phyloP scores from a whole-genome alignment of 2,329 filamentous ascomycete genomes.

The Claviceps spartinae region DNA sequence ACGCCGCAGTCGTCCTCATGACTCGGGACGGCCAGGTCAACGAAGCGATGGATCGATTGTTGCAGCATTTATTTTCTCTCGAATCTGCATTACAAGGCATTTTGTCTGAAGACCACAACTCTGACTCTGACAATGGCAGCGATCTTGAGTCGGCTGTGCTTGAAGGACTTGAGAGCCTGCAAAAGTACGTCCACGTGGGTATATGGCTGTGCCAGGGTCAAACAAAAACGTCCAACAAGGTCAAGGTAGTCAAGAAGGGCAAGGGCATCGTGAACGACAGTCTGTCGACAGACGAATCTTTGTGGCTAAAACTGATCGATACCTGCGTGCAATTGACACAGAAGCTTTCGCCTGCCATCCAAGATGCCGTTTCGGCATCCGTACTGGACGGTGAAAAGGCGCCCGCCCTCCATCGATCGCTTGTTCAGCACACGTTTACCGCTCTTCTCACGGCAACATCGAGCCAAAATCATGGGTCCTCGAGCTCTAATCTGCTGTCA shows the following conservation, averaged over 20 bases:
- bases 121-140: slow-evolving; percentile 39
- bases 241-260: slow-evolving; percentile 35
- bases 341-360: slow-evolving; percentile 44
- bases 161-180: slow-evolving; percentile 61
- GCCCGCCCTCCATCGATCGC: slow-evolving; percentile 53
- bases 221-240: slow-evolving; percentile 44
- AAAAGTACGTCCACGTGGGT: slow-evolving; percentile 84
- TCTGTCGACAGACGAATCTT: slow-evolving; percentile 38
- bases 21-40: slow-evolving; percentile 73
- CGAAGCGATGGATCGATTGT: slow-evolving; percentile 71
- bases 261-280: slow-evolving; percentile 28
- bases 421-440: slow-evolving; percentile 86
- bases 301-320: slow-evolving; percentile 51
- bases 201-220: slow-evolving; percentile 92
- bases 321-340: slow-evolving; percentile 49
- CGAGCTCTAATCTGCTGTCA: slow-evolving; percentile 22
- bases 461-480: slow-evolving; percentile 21
- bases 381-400: slow-evolving; percentile 46
- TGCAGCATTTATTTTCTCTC: slow-evolving; percentile 67
- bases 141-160: slow-evolving; percentile 50
- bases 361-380: slow-evolving; percentile 16
- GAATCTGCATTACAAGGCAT: slow-evolving; percentile 67
- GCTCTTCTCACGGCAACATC: slow-evolving; percentile 70
- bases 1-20: slow-evolving; percentile 85
- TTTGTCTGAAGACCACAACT: slow-evolving; percentile 45